A percentile compares a stretch with the other conserved stretches of the same genome.
Conservation (phyloP, 371 early-diverging fungal species). For the Furculomyces boomerangus region DNA sequence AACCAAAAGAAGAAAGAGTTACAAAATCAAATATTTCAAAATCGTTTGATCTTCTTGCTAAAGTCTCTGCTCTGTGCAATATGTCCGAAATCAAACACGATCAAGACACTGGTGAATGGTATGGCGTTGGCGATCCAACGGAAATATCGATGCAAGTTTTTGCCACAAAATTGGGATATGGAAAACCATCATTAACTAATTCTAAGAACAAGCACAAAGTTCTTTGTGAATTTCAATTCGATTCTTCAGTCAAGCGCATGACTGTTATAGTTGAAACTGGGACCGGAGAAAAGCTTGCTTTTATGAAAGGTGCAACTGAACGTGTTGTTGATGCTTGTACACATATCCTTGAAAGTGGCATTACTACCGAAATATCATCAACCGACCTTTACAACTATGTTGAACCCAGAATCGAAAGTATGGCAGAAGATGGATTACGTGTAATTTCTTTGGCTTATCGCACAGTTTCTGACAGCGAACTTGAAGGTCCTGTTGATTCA, state of each 20-base stretch:
- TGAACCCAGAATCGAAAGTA: constrained; percentile 33
- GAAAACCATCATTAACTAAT: constrained; percentile 35
- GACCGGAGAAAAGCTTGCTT: constrained; percentile 17
- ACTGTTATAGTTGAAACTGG: constrained; percentile 49
- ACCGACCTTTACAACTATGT: constrained; percentile 31
- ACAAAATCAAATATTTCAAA: constrained; percentile 11
- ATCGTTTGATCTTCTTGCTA: constrained; percentile 21
- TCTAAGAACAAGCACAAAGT: constrained; percentile 30
- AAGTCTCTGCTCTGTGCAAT: constrained; percentile 48
- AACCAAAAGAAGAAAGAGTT: constrained; percentile 5
- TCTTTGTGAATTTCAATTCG: constrained; percentile 63
- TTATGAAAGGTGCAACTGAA: constrained; percentile 57
- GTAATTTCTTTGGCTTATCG: constrained; percentile 46
- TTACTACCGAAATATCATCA: constrained; percentile 21
- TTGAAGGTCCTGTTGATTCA: constrained; percentile 21
- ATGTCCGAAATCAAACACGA: constrained; percentile 46
- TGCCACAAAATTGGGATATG: constrained; percentile 47
- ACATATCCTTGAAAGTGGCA: constrained; percentile 27
- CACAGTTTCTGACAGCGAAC: constrained; percentile 10
- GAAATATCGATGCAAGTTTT: constrained; percentile 63
- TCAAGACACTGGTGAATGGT: constrained; percentile 37
- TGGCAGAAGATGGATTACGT: constrained; percentile 54
- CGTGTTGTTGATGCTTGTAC: constrained; percentile 41
- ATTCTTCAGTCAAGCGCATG: constrained; percentile 83
- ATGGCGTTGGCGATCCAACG: constrained; percentile 68